A percentile compares a stretch with the other conserved stretches of the same genome.
Conservation (phyloP, 371 early-diverging fungal species). For the Mucor mucedo region DNA sequence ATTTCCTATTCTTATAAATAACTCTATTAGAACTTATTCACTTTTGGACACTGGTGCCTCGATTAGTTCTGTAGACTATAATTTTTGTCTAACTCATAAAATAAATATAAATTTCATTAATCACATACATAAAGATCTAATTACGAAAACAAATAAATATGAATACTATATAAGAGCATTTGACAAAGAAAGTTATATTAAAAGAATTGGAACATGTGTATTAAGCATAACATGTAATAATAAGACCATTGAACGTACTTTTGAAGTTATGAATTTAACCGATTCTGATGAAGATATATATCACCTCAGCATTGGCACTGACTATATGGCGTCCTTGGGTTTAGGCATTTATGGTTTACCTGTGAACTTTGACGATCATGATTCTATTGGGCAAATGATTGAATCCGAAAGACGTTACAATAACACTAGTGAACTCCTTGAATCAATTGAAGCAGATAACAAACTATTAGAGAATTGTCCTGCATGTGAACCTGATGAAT, state of each 20-base stretch:
- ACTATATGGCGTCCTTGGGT: not conserved
- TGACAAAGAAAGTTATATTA: not conserved
- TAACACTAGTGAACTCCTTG: slow-evolving; percentile 2
- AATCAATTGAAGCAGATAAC: not conserved
- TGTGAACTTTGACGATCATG: not conserved
- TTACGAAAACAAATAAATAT: too few relatives aligned
- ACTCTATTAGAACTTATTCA: not conserved
- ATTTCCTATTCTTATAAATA: not conserved
- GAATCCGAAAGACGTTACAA: not conserved
- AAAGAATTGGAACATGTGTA: not conserved
- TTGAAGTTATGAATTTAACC: slow-evolving; percentile 14
- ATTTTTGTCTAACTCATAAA: not conserved
- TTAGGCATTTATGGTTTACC: slow-evolving; percentile 7
- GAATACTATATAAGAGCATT: too few relatives aligned
- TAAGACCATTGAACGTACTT: not conserved
- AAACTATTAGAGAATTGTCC: not conserved
- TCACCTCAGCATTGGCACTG: not conserved
- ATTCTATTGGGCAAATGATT: not conserved
- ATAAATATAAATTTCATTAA: too few relatives aligned
- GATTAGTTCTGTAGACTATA: not conserved
- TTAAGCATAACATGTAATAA: not conserved
- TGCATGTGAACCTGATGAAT: not conserved
- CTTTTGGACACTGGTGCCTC: not conserved
- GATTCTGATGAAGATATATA: not conserved
- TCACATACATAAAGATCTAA: too few relatives aligned